Evolutionary conservation across 768 basidiomycete genomes (phyloP).

Genomic region (Serpula lacrymans): DNA sequence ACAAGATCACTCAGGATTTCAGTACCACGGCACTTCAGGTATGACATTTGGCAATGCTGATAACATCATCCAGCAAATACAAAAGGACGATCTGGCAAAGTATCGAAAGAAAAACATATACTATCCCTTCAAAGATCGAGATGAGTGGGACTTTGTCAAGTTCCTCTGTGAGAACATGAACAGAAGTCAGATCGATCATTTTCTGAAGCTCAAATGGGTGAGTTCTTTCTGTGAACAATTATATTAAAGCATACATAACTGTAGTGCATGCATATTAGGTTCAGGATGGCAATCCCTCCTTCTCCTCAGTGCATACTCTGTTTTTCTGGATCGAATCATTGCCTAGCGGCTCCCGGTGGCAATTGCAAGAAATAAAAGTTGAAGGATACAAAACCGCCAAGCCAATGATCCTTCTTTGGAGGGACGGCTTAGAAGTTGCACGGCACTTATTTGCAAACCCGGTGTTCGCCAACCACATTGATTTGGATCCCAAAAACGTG

Average conservation of each 20-base stretch:
- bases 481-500: too few relatives aligned
- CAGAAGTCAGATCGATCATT: slow-evolving; percentile 23
- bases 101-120: slow-evolving; percentile 15
- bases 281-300: slow-evolving; percentile 10
- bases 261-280: slow-evolving; percentile 16
- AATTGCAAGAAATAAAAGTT: slow-evolving; percentile 15
- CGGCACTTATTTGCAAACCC: slow-evolving; percentile 16
- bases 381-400: slow-evolving; percentile 7
- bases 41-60: too few relatives aligned
- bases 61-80: too few relatives aligned
- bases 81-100: neutral
- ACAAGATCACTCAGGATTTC: too few relatives aligned
- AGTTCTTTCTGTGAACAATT: slow-evolving; percentile 1
- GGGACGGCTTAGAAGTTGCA: slow-evolving; percentile 19
- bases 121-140: slow-evolving; percentile 28
- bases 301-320: slow-evolving; percentile 10
- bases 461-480: slow-evolving; percentile 11
- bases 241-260: slow-evolving; percentile 6
- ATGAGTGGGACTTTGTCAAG: slow-evolving; percentile 31
- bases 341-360: slow-evolving; percentile 17
- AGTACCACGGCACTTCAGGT: too few relatives aligned
- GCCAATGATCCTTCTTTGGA: slow-evolving; percentile 17
- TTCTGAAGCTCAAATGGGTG: slow-evolving; percentile 26
- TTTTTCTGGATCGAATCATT: slow-evolving; percentile 27
- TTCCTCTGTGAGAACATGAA: slow-evolving; percentile 23